Percentiles rank a stretch among this genome's conserved stretches.
These are phyloP conservation scores for Combretum micranthum DNA, from an alignment of 345 rosid species.

Conservation along the genomic window DNA sequence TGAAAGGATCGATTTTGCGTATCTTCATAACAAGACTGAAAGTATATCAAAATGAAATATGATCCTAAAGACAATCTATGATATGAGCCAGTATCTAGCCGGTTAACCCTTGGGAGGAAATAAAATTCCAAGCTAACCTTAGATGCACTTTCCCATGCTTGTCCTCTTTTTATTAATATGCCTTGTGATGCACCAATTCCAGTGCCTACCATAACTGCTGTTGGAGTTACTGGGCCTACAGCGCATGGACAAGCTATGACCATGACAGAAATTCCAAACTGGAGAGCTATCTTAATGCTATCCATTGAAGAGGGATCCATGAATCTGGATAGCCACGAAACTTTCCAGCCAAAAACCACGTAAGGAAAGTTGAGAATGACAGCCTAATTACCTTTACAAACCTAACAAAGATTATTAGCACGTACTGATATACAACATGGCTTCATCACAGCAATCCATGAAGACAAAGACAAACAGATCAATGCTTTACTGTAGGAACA, in stretches of 20 bases:
- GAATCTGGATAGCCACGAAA: slow-evolving; percentile 61
- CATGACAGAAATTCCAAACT: slow-evolving; percentile 89
- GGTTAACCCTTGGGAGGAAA: background rate
- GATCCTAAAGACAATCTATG: too few relatives aligned
- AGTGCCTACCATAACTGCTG: slow-evolving; percentile 96
- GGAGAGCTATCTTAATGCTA: slow-evolving; percentile 76
- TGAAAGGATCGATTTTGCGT: too few relatives aligned
- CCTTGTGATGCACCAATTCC: slow-evolving; percentile 94
- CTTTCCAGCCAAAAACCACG: slow-evolving; percentile 74
- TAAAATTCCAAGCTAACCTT: slow-evolving; percentile 34
- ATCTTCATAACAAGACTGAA: too few relatives aligned
- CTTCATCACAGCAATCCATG: background rate
- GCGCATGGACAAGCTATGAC: slow-evolving; percentile 97
- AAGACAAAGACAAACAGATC: background rate
- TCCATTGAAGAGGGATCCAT: slow-evolving; percentile 90
- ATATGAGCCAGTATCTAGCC: too few relatives aligned
- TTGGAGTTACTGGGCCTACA: slow-evolving; percentile 83
- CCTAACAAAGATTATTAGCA: background rate
- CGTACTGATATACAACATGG: too few relatives aligned
- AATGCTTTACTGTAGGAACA: slow-evolving; percentile 57
- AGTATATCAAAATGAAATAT: too few relatives aligned
- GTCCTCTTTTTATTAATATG: slow-evolving; percentile 82
- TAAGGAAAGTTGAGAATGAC: slow-evolving; percentile 71
- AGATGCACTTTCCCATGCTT: slow-evolving; percentile 71
- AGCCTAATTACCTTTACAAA: slow-evolving; percentile 50